Evolutionary conservation across 2,329 filamentous ascomycete species (phyloP).

Genomic region (Penicillium sp.): DNA sequence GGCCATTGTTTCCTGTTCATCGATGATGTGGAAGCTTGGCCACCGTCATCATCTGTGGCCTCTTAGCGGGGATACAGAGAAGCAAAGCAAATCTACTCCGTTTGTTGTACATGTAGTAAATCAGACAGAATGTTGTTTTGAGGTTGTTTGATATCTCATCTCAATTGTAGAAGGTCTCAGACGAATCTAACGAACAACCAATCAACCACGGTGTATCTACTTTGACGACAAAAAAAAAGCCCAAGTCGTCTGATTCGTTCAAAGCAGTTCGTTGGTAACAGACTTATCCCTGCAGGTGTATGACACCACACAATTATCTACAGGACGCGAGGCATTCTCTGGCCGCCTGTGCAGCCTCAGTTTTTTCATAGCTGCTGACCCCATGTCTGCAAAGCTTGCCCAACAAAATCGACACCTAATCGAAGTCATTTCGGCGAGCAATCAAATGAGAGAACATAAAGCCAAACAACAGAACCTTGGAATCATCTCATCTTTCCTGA

Average conservation of each 20-base stretch:
- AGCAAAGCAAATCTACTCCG: not conserved
- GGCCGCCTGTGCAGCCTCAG: not conserved
- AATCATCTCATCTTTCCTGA: not conserved
- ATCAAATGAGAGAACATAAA: constrained; percentile 10
- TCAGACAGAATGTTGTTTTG: not conserved
- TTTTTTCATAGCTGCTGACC: constrained; percentile 14
- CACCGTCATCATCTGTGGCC: not conserved
- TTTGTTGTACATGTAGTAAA: not conserved
- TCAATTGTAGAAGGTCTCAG: not conserved
- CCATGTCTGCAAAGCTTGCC: constrained; percentile 2
- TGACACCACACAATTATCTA: constrained; percentile 20
- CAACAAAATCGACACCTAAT: constrained; percentile 7
- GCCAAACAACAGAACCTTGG: not conserved
- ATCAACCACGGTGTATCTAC: not conserved
- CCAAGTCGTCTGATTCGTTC: constrained; percentile 13
- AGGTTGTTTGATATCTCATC: not conserved
- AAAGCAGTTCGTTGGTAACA: constrained; percentile 10
- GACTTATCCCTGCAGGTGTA: constrained; percentile 18
- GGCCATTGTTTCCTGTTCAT: not conserved
- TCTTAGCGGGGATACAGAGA: not conserved
- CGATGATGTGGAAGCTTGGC: not conserved
- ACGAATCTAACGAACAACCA: not conserved
- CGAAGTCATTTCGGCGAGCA: constrained; percentile 6
- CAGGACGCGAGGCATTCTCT: constrained; percentile 18
- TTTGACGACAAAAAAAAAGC: not conserved